Base-by-base conservation (phyloP, 306 rosid species). In the Cercis canadensis region DNA sequence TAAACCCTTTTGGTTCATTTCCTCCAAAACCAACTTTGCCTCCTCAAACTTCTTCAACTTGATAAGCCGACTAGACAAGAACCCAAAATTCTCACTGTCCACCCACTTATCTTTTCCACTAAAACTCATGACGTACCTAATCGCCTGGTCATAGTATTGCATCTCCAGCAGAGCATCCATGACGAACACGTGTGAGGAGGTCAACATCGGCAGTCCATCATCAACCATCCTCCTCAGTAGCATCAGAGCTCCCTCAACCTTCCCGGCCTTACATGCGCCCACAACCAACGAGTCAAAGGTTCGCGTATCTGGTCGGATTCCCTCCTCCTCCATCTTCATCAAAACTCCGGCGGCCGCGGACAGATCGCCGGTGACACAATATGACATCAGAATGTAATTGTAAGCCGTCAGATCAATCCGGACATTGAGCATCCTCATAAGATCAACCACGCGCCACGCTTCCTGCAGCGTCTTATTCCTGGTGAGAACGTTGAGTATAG, bases 221-320 rank as follows among this genome's bases (percentile, higher is more conserved):
- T 77, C 88, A 67, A 74, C 86, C 92, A 87, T 87, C 74, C 87
- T 79, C 83, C 89, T 67, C 78, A 85, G 62, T 58, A 89, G 4
- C 78, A 70, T 75, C 75, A 87, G 37, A 69, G 88, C 90, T 21
- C 86, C 88, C 2, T 79, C 90, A 69, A 81, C 89, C 74, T 70
- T 77, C 57, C 90, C 80, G 4, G 52, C 81, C 37, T 5, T 77
- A 44, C 96, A 85, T 61, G 87, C 83, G 39, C 87, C 90, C 18
- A 85, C 4, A 10, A 89, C 90, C 39, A 87, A 85, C 62, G 92
- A 87, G 77, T 89, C 90, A 51, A 57, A 83, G 0, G 92, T 89
- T 11, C 87, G 88, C 29, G 77, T 0, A 49, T 87, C 78, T 1
- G 77, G 62, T 2, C 0, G 60, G 8, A 83, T 5, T 8, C 86